Evolutionary conservation across 176 grass and related monocot species (phyloP), one percentile per base, ranked within the genome.

Genomic region (Coix lacrymajobi): DNA sequence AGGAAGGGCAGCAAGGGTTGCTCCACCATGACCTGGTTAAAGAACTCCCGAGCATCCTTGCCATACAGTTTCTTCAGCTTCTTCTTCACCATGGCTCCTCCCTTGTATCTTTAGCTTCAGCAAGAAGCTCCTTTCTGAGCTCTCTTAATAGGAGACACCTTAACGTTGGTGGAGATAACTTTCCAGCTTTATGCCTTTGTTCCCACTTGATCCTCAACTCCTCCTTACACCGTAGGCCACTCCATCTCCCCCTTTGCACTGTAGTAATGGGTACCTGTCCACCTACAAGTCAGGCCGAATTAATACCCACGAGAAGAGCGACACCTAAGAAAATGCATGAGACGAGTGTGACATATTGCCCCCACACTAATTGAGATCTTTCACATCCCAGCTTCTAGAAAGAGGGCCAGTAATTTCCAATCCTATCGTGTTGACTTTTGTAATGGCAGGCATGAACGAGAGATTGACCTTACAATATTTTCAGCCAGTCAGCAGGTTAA

Each of bases 1-100:
- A 98, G 81, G 82, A 98, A 98, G 4, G 93, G 96, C 33, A 98
- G 80, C 82, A 95, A 66, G 12, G 96, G 96, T 43, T 92, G 92
- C 51, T 98, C 96, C 74, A 87, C 80, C 62, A 99, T 93, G 66
- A 99, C 69, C 79, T 92, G 82, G 89, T 96, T 99, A 32, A 99
- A 84, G 74, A 99, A 89, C 39, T 91, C 89, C 7, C 88, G 69
- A 15, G 85, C 93, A 62, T 99, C 96, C 68, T 88, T 91, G 33
- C 85, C 89, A 73, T 79, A 81, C 62, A 93, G 71, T 48, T 79
- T 88, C 83, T 79, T 91, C 79, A 89, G 74, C 77, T 83, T 83
- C 91, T 80, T 93, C 77, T 79, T 96, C 81, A 28, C 87, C 93
- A 93, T 93, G 63, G 84, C 69, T 25, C 78, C 54, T 60, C 63